phyloP scores from a whole-genome alignment of 1,139 yeast genomes.

The Eremothecium coryli region DNA sequence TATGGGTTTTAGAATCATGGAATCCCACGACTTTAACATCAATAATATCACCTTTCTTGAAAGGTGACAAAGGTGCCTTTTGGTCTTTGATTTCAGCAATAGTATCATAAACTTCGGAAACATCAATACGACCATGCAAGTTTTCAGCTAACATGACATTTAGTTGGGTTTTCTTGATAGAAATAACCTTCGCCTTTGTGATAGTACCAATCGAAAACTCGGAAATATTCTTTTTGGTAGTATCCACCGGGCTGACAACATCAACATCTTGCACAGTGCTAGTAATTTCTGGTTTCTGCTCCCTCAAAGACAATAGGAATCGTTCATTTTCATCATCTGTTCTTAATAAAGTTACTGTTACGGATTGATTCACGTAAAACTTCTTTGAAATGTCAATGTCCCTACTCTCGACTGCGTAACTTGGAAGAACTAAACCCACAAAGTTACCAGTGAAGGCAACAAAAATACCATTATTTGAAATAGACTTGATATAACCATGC shows the following conservation, averaged over 20 bases:
- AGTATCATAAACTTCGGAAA: slow-evolving; percentile 56
- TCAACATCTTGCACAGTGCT: slow-evolving; percentile 10
- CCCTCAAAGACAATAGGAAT: slow-evolving; percentile 55
- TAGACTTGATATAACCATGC: slow-evolving; percentile 69
- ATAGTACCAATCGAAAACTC: slow-evolving; percentile 53
- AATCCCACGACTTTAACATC: slow-evolving; percentile 66
- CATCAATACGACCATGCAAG: slow-evolving; percentile 71
- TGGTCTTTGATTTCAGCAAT: slow-evolving; percentile 49
- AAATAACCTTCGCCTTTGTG: slow-evolving; percentile 52
- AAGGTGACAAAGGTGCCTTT: slow-evolving; percentile 51
- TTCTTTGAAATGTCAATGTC: slow-evolving; percentile 48
- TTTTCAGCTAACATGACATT: slow-evolving; percentile 71
- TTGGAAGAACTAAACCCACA: slow-evolving; percentile 76
- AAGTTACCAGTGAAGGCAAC: slow-evolving; percentile 73
- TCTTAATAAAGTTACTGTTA: slow-evolving; percentile 54
- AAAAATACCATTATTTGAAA: slow-evolving; percentile 71
- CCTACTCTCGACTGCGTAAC: slow-evolving; percentile 52
- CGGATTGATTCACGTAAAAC: slow-evolving; percentile 57
- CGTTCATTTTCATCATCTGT: slow-evolving; percentile 60
- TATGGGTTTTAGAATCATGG: slow-evolving; percentile 65
- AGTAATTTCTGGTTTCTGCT: slow-evolving; percentile 13
- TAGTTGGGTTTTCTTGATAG: slow-evolving; percentile 66
- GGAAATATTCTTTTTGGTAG: slow-evolving; percentile 36
- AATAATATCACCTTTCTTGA: slow-evolving; percentile 49
- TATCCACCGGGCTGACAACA: slow-evolving; percentile 52